These are phyloP conservation scores for Tricholoma saponaceum DNA, from an alignment of 768 basidiomycete genomes.

Conservation along the genomic window DNA sequence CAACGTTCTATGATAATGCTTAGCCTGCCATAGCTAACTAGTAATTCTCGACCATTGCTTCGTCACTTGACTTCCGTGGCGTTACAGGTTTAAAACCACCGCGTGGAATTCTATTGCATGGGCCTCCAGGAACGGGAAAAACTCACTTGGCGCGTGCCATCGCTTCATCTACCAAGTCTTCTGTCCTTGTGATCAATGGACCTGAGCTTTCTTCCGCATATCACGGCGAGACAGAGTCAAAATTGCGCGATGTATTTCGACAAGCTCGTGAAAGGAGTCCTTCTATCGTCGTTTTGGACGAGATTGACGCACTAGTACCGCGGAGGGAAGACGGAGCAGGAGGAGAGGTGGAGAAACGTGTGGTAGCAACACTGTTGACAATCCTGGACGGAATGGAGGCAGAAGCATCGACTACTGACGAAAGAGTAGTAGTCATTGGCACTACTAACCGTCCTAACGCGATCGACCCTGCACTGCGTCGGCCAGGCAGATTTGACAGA, in stretches of 20 bases:
- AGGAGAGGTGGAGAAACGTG: conserved; percentile 93
- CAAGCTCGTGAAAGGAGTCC: conserved; percentile 80
- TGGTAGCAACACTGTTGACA: conserved; percentile 92
- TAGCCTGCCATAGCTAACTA: neutral
- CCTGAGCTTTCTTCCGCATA: conserved; percentile 94
- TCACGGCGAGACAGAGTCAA: conserved; percentile 95
- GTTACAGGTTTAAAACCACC: conserved; percentile 82
- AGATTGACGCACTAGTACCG: conserved; percentile 94
- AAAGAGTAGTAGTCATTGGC: conserved; percentile 88
- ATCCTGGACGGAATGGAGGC: conserved; percentile 89
- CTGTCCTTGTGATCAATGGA: conserved; percentile 92
- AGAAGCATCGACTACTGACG: conserved; percentile 35
- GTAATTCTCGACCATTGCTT: neutral
- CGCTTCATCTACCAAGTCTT: conserved; percentile 79
- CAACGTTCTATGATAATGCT: conserved; percentile 22
- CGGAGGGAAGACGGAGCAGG: conserved; percentile 84
- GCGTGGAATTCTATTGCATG: conserved; percentile 91
- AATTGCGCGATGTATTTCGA: conserved; percentile 83
- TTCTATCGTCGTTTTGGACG: conserved; percentile 92
- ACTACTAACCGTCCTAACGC: conserved; percentile 75
- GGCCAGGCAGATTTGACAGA: conserved; percentile 89
- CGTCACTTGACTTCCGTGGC: conserved; percentile 1
- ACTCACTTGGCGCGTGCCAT: conserved; percentile 95
- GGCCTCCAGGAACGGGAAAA: conserved; percentile 97
- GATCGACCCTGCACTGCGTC: conserved; percentile 86